phyloP scores from a whole-genome alignment of 495 filamentous ascomycete genomes.

The Hypoxylon rickii region DNA sequence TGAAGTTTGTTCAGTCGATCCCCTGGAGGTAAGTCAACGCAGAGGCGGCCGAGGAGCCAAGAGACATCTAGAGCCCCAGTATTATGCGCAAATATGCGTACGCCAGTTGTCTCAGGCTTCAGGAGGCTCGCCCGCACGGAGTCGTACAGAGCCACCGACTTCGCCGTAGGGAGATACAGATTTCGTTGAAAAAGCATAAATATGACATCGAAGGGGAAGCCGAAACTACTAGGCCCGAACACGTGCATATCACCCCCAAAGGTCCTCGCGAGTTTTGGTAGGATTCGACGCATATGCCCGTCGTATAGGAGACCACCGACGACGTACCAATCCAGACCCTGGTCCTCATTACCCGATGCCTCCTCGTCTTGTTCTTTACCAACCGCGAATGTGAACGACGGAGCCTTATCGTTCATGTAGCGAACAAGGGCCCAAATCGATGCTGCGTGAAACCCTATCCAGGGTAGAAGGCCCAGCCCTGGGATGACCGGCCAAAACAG shows the following conservation, averaged over 20 bases:
- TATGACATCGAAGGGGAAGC: constrained; percentile 40
- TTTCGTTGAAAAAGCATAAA: constrained; percentile 39
- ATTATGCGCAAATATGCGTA: constrained; percentile 46
- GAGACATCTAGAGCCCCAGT: constrained; percentile 40
- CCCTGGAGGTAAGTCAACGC: constrained; percentile 42
- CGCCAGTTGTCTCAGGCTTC: constrained; percentile 40
- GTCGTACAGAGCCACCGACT: constrained; percentile 37
- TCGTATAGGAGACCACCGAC: constrained; percentile 37
- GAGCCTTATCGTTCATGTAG: constrained; percentile 1
- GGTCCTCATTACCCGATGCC: constrained; percentile 26
- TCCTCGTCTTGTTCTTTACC: constrained; percentile 34
- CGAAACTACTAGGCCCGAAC: constrained; percentile 38
- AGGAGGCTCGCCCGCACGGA: constrained; percentile 41
- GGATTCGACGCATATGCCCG: constrained; percentile 21
- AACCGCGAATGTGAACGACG: constrained; percentile 10
- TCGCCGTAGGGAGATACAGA: constrained; percentile 30
- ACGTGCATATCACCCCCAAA: constrained; percentile 45
- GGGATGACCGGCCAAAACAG: constrained; percentile 40
- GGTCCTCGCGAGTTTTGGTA: constrained; percentile 36
- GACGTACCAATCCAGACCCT: constrained; percentile 45
- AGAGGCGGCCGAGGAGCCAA: constrained; percentile 43
- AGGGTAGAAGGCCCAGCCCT: constrained; percentile 35
- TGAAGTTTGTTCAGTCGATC: constrained; percentile 44
- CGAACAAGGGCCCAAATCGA: constrained; percentile 26
- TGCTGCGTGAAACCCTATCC: constrained; percentile 21